Evolutionary conservation across 208 protist genomes (phyloP).

Genomic region (Naegleria gruberi): DNA sequence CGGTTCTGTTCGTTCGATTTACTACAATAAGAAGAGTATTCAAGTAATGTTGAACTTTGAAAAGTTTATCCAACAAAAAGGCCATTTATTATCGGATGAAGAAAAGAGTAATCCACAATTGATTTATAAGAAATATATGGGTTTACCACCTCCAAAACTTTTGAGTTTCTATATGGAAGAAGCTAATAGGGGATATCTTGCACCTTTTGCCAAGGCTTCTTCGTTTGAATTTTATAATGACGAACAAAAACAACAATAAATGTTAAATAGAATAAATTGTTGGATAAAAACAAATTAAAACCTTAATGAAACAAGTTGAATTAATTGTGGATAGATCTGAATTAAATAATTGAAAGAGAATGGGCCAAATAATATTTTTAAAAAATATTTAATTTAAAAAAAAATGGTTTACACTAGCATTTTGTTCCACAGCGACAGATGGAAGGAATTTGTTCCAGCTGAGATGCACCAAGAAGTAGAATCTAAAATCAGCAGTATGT

Average conservation of each 20-base stretch:
- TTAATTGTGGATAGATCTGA: too few relatives aligned
- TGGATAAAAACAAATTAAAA: too few relatives aligned
- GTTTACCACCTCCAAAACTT: slow-evolving; percentile 17
- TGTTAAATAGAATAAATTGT: too few relatives aligned
- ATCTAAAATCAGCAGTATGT: neutral
- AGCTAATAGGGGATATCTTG: neutral
- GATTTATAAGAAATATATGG: neutral
- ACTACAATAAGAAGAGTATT: slow-evolving; percentile 1
- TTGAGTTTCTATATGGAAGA: neutral
- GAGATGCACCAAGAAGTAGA: neutral
- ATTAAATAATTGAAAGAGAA: too few relatives aligned
- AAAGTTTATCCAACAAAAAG: neutral
- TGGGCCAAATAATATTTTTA: too few relatives aligned
- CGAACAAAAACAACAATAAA: neutral
- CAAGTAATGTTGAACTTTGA: neutral
- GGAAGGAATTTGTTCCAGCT: neutral
- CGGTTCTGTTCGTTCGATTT: neutral
- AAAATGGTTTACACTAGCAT: neutral
- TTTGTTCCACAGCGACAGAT: neutral
- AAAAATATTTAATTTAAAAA: too few relatives aligned
- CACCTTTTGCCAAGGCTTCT: neutral
- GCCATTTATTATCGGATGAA: neutral
- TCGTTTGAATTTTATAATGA: neutral
- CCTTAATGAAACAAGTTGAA: too few relatives aligned
- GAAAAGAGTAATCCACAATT: neutral